Evolutionary conservation across 2,329 filamentous ascomycete species (phyloP), one percentile per base, ranked within the genome.

Genomic region (Hymenotorrendiella dingleyae): DNA sequence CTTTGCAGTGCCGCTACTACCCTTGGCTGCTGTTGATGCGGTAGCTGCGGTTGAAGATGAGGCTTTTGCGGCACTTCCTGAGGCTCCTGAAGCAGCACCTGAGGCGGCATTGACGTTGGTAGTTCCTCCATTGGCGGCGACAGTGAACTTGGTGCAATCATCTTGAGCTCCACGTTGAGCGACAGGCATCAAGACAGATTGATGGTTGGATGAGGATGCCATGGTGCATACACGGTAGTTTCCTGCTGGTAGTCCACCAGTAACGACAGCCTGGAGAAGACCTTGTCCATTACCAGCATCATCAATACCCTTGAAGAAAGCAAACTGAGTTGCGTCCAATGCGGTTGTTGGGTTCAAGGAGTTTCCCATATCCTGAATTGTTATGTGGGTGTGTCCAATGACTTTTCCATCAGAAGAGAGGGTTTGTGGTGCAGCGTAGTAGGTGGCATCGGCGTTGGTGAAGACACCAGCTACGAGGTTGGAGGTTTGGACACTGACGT

Each of bases 141-240:
- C 67, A 16, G 58, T 62, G 45, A 70, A 69, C 47, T 67, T 68
- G 14, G 59, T 63, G 49, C 68, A 71, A 49, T 71, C 68, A 48
- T 71, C 68, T 22, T 64, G 59, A 29, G 65, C 58, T 48, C 68
- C 68, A 44, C 68, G 61, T 55, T 69, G 66, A 27, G 67, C 67
- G 29, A 70, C 62, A 20, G 65, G 65, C 65, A 68, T 68, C 16
- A 65, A 43, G 19, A 67, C 64, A 36, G 64, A 62, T 36, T 68
- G 65, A 56, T 71, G 68, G 50, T 70, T 71, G 28, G 59, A 56
- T 11, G 68, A 52, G 27, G 61, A 58, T 35, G 59, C 59, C 62
- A 71, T 62, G 6, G 68, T 68, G 56, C 68, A 71, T n/a, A 68
- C 57, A 38, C 68, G 61, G 46, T 70, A 70, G 38, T 60, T 64